phyloP scores from a whole-genome alignment of 257 asterid genomes.

The Nemophila menziesii region DNA sequence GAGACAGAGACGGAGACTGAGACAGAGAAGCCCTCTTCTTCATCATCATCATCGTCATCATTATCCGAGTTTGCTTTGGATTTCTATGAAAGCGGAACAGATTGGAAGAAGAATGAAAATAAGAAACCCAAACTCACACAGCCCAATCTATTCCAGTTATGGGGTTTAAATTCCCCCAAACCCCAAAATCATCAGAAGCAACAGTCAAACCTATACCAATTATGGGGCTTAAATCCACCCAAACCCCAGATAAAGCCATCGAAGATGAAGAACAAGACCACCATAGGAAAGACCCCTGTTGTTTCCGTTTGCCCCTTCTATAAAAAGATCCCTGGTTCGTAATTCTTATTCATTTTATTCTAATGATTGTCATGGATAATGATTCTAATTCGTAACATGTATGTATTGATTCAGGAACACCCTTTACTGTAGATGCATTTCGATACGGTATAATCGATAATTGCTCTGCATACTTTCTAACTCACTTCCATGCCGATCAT shows the following conservation, averaged over 20 bases:
- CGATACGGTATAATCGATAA: slow-evolving; percentile 14
- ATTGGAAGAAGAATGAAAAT: slow-evolving; percentile 4
- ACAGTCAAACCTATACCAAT: too few species aligned
- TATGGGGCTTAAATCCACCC: background rate
- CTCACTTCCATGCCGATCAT: slow-evolving; percentile 23
- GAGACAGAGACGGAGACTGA: too few species aligned
- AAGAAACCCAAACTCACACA: slow-evolving; percentile 10
- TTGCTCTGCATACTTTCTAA: slow-evolving; percentile 17
- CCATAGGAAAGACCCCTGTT: background rate
- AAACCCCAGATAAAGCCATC: background rate
- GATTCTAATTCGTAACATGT: background rate
- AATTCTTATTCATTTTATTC: background rate
- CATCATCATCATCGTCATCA: background rate
- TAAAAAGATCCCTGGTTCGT: slow-evolving; percentile 13
- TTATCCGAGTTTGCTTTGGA: slow-evolving; percentile 6
- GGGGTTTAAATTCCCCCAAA: slow-evolving; percentile 5
- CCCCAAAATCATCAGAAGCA: background rate
- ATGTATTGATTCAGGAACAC: slow-evolving; percentile 10
- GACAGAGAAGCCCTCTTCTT: background rate
- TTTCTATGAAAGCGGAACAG: slow-evolving; percentile 11
- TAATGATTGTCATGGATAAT: background rate
- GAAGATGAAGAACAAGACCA: background rate
- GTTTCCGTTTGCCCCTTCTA: slow-evolving; percentile 16
- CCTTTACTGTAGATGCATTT: slow-evolving; percentile 26
- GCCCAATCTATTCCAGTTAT: slow-evolving; percentile 18